Evolutionary conservation across 371 early-diverging fungal genomes (phyloP).

Genomic region (Syncephalastrum contaminatum): DNA sequence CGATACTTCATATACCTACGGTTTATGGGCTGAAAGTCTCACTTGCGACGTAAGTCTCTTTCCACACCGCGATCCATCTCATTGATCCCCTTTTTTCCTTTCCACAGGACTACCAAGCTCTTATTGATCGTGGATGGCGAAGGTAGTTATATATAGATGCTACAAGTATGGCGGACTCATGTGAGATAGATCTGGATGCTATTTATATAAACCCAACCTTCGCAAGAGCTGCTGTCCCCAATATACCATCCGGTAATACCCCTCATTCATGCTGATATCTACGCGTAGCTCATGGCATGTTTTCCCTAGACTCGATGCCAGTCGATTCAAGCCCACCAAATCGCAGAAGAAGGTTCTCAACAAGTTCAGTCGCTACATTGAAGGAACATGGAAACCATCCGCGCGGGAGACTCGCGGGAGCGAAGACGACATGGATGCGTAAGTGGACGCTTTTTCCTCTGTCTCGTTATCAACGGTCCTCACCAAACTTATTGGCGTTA

Average conservation of each 20-base stretch:
- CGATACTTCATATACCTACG: conserved; percentile 49
- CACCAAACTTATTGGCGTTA: no score
- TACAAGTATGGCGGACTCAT: no score
- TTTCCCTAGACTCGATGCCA: conserved; percentile 51
- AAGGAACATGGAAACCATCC: conserved; percentile 39
- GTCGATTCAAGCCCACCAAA: conserved; percentile 53
- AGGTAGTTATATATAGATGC: conserved; percentile 30
- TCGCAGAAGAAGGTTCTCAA: conserved; percentile 70
- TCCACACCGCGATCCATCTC: neutral
- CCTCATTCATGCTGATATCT: neutral
- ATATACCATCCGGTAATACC: conserved; percentile 63
- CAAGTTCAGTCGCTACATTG: conserved; percentile 57
- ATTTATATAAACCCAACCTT: conserved; percentile 65
- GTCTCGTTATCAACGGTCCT: no score
- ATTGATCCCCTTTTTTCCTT: neutral
- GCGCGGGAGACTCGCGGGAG: neutral
- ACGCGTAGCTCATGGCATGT: no score
- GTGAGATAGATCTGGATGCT: conserved; percentile 54
- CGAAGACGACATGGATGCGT: conserved; percentile 17
- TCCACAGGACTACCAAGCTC: conserved; percentile 60
- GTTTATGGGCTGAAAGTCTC: conserved; percentile 53
- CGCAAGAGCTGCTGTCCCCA: conserved; percentile 67
- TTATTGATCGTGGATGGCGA: conserved; percentile 72
- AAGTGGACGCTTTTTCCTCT: neutral
- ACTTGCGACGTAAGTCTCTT: conserved; percentile 33